Conservation (phyloP, 2,329 filamentous ascomycete species). For the Botryotinia narcissicola region DNA sequence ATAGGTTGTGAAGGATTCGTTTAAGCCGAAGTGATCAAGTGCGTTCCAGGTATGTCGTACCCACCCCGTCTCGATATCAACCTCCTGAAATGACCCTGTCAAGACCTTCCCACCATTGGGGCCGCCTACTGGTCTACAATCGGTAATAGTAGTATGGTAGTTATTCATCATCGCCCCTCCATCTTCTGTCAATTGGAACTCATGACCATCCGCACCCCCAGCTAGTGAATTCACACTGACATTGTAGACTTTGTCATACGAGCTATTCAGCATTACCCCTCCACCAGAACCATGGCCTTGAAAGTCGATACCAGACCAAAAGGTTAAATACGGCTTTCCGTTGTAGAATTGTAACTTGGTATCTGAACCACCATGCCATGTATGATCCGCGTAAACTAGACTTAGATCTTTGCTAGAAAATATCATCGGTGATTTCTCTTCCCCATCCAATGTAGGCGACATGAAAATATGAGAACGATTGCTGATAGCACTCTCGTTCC, state of each 20-base stretch:
- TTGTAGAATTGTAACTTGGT: conserved; percentile 11
- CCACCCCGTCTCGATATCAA: conserved; percentile 50
- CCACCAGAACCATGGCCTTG: conserved; percentile 9
- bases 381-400: conserved; percentile 11
- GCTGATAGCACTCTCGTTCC: conserved; percentile 12
- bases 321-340: conserved; percentile 11
- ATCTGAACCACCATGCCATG: conserved; percentile 11
- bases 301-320: conserved; percentile 15
- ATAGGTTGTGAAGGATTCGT: conserved; percentile 24
- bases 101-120: conserved; percentile 6
- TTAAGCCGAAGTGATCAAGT: conserved; percentile 39
- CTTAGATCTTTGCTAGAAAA: conserved; percentile 18
- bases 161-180: conserved; percentile 16
- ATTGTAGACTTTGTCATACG: conserved; percentile 6
- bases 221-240: not conserved
- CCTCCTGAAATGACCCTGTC: conserved; percentile 44
- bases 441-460: conserved; percentile 1
- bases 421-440: conserved; percentile 1
- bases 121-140: conserved; percentile 1
- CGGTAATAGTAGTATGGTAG: conserved; percentile 12
- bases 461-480: conserved; percentile 18
- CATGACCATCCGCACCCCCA: conserved; percentile 16
- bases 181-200: conserved; percentile 15
- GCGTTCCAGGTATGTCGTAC: conserved; percentile 52
- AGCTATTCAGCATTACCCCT: conserved; percentile 15